phyloP scores from a whole-genome alignment of 202 grass and related monocot genomes.

The Schoenoplectus triqueter region DNA sequence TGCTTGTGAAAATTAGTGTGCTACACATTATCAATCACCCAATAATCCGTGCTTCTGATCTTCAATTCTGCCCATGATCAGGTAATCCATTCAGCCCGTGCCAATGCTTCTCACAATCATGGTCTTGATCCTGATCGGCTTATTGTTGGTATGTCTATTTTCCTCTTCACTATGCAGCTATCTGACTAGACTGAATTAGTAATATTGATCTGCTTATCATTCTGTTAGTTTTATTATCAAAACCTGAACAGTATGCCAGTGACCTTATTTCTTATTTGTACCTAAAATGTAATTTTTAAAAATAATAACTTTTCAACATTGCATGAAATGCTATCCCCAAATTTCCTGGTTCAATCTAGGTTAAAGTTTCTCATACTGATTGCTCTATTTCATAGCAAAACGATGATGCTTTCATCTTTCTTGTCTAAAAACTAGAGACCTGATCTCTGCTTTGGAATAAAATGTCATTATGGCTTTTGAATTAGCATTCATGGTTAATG shows the following conservation, averaged over 20 bases:
- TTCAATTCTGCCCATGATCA: constrained; percentile 17
- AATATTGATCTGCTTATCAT: not conserved
- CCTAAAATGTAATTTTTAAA: not conserved
- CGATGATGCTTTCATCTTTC: not conserved
- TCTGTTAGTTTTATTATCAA: not conserved
- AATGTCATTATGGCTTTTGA: not conserved
- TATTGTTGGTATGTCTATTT: constrained; percentile 65
- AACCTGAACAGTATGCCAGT: not conserved
- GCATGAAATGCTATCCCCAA: not conserved
- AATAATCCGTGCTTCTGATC: constrained; percentile 14
- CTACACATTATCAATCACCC: constrained; percentile 14
- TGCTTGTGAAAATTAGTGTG: constrained; percentile 17
- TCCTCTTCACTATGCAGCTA: not conserved
- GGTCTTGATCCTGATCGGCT: constrained; percentile 80
- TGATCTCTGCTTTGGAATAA: not conserved
- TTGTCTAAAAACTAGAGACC: not conserved
- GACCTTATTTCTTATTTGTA: not conserved
- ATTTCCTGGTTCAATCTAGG: not conserved
- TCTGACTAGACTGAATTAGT: not conserved
- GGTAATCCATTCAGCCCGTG: constrained; percentile 95
- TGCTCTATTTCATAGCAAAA: not conserved
- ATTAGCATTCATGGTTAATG: not conserved
- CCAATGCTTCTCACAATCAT: constrained; percentile 84
- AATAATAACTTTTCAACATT: not conserved
- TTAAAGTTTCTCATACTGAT: not conserved